Conservation (phyloP, 257 asterid genomes). For the Nicotiana sylvestris region DNA sequence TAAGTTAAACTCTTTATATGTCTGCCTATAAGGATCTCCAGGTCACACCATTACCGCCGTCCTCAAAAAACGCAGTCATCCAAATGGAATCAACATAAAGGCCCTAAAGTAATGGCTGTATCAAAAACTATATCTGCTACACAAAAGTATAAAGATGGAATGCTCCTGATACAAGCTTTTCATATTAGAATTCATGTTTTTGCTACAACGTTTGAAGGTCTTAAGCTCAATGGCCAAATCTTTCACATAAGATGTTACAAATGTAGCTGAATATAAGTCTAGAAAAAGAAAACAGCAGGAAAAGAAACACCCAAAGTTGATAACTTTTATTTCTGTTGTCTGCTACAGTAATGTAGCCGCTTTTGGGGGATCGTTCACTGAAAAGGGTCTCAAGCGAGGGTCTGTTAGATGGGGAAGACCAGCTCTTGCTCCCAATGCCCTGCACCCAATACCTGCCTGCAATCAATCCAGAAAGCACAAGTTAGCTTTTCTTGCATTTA, state of each 20-base stretch:
- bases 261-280: conserved; percentile 51
- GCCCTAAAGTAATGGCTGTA: neutral
- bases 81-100: neutral
- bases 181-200: neutral
- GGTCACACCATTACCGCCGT: neutral
- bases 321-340: conserved; percentile 6
- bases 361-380: conserved; percentile 45
- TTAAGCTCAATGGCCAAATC: neutral
- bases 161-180: neutral
- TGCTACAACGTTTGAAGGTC: neutral
- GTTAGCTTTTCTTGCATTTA: neutral
- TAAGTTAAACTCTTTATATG: no score
- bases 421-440: conserved; percentile 89
- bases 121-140: neutral
- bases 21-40: neutral
- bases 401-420: conserved; percentile 66
- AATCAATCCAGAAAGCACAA: neutral
- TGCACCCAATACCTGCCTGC: conserved; percentile 82
- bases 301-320: conserved; percentile 39
- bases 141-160: neutral
- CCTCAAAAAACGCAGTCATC: neutral
- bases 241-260: conserved; percentile 20
- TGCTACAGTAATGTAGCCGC: conserved; percentile 8
- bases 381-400: conserved; percentile 64
- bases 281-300: conserved; percentile 33